A percentile compares a stretch with the other conserved stretches of the same genome.
Conservation (phyloP, 176 grass and related monocot genomes). For the Themeda triandra region DNA sequence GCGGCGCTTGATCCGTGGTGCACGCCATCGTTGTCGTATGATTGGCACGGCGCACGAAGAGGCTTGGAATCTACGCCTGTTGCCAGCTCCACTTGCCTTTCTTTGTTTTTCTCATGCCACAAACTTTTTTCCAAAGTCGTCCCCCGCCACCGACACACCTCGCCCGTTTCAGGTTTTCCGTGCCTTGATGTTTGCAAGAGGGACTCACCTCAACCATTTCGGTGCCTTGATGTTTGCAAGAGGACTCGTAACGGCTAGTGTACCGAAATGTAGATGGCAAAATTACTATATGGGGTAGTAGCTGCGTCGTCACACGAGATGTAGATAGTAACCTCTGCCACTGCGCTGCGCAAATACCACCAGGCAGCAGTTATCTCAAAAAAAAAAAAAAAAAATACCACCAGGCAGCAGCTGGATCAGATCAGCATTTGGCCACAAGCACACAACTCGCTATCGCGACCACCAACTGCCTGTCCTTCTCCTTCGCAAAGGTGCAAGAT, state of each 20-base stretch:
- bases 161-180: neutral
- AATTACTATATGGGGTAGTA: too few relatives aligned
- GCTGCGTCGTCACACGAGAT: too few relatives aligned
- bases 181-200: too few relatives aligned
- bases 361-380: too few relatives aligned
- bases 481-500: neutral
- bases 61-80: slow-evolving; percentile 29
- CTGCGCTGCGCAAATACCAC: neutral
- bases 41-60: slow-evolving; percentile 13
- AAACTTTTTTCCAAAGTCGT: neutral
- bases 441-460: neutral
- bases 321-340: neutral
- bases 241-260: neutral
- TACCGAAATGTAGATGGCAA: neutral
- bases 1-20: neutral
- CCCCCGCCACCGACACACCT: neutral
- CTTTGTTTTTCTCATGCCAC: neutral
- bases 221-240: neutral
- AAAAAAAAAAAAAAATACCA: too few relatives aligned
- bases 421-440: neutral
- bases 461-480: neutral
- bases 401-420: neutral
- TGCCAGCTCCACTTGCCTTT: neutral
- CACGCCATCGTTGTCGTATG: neutral
- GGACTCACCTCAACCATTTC: too few relatives aligned